Evolutionary conservation across 495 filamentous ascomycete species (phyloP), one percentile per base, ranked within the genome.

Genomic region (Schizothecium vesticola): DNA sequence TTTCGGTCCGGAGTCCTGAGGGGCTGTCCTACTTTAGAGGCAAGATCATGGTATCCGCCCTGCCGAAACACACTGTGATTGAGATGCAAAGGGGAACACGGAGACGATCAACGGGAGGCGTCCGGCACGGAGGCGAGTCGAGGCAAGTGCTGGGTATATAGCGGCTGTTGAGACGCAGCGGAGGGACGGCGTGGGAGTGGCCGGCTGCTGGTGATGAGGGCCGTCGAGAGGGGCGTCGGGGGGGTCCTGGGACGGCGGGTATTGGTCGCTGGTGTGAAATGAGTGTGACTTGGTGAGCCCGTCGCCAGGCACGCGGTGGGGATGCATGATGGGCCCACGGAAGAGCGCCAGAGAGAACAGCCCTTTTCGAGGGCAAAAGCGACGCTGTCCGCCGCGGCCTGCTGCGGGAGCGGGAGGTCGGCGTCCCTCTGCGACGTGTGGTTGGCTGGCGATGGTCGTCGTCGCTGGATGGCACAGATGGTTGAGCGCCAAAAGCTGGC

Each of bases 111-210:
- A 69, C 71, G 75, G 79, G 74, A 78, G 75, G 69, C 59, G 67
- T 58, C 67, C 56, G 66, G 67, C 66, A 59, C 61, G 70, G 68
- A 76, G 71, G 68, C 65, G 69, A 56, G 72, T 66, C 58, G 65
- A 66, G 65, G 65, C 65, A 66, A 29, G 21, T 66, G 72, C 75
- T 72, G 80, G 77, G 81, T 83, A 84, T 84, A 83, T 83, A 84
- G 82, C 81, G 81, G 80, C 79, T 83, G 81, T 78, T 83, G 82
- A 83, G 71, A 82, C 80, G 77, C 74, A 70, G 69, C 64, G 74
- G 31, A 59, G 36, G 25, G 51, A 10, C 51, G 60, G 43, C 43
- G 43, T 51, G 19, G 43, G 43, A 69, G 61, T 63, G 61, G 56
- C 22, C 28, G 65, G 74, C 67, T 66, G 59, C 72, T 72, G 72